These are phyloP conservation scores for Saposhnikovia divaricata DNA, from an alignment of 129 eudicot species.

Conservation along the genomic window DNA sequence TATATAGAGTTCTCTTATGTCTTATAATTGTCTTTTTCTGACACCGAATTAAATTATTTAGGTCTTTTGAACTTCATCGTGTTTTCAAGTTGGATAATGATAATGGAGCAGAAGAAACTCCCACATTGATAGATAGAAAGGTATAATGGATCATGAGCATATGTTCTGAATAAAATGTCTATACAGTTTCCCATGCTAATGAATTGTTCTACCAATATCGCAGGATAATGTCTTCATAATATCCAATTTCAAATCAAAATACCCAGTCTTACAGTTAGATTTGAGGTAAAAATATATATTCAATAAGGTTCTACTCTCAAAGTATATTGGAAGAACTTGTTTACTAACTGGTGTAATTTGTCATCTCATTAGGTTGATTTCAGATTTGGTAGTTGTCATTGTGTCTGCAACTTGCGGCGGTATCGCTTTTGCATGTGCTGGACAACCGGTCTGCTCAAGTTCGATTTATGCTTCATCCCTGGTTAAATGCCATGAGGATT, in stretches of 20 bases:
- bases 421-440: conserved; percentile 13
- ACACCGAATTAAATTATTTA: conserved; percentile 15
- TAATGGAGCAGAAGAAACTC: conserved; percentile 89
- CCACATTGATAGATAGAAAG: conserved; percentile 91
- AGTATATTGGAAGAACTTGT: background rate
- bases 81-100: conserved; percentile 89
- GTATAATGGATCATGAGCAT: conserved; percentile 24
- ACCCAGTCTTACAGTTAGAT: conserved; percentile 91
- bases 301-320: background rate
- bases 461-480: conserved; percentile 14
- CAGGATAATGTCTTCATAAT: conserved; percentile 95
- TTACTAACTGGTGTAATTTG: conserved; percentile 3
- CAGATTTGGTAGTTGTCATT: conserved; percentile 96
- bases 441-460: conserved; percentile 82
- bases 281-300: conserved; percentile 41
- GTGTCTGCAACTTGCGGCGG: conserved; percentile 85
- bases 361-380: conserved; percentile 59
- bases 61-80: conserved; percentile 46
- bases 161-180: conserved; percentile 9
- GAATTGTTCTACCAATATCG: background rate
- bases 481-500: background rate
- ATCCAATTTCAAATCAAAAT: conserved; percentile 89
- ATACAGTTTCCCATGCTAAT: conserved; percentile 12
- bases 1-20: background rate
- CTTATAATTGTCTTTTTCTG: background rate